Evolutionary conservation across 257 asterid genomes (phyloP).

Genomic region (Jaltomata sinuosa): DNA sequence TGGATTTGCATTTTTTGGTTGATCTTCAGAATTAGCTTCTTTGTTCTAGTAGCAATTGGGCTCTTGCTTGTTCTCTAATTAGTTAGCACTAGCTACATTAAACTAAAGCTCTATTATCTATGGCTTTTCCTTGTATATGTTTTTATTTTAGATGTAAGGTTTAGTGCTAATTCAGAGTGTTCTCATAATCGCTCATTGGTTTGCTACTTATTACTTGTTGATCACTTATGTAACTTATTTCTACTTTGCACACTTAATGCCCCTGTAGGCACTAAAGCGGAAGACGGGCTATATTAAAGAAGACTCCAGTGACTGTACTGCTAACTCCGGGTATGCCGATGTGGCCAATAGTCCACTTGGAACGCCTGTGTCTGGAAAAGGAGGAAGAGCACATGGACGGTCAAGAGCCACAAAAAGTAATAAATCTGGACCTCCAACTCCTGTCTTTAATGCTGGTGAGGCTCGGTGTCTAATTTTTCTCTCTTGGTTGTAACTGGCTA

Average conservation of each 20-base stretch:
- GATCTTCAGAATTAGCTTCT: background rate
- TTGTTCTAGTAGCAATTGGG: background rate
- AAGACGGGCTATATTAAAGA: constrained; percentile 35
- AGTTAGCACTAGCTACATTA: background rate
- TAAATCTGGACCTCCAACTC: constrained; percentile 54
- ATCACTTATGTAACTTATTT: constrained; percentile 6
- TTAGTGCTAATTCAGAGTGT: background rate
- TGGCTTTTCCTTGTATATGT: background rate
- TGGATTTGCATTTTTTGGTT: background rate
- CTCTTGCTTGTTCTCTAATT: background rate
- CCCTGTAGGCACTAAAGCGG: constrained; percentile 58
- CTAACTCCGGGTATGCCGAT: constrained; percentile 42
- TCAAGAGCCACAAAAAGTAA: constrained; percentile 54
- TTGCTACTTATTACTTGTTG: background rate
- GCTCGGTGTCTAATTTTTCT: background rate
- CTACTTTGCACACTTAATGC: constrained; percentile 7
- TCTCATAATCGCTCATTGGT: background rate
- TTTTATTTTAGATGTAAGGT: background rate
- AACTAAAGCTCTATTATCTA: background rate
- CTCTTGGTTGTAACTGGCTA: background rate
- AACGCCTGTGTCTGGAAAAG: constrained; percentile 73
- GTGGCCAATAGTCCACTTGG: constrained; percentile 41
- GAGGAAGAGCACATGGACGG: constrained; percentile 49
- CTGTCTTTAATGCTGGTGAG: constrained; percentile 60
- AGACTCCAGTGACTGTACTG: constrained; percentile 38